Evolutionary conservation across 2,329 filamentous ascomycete genomes (phyloP).

Genomic region (Arthrobotrys megalospora): DNA sequence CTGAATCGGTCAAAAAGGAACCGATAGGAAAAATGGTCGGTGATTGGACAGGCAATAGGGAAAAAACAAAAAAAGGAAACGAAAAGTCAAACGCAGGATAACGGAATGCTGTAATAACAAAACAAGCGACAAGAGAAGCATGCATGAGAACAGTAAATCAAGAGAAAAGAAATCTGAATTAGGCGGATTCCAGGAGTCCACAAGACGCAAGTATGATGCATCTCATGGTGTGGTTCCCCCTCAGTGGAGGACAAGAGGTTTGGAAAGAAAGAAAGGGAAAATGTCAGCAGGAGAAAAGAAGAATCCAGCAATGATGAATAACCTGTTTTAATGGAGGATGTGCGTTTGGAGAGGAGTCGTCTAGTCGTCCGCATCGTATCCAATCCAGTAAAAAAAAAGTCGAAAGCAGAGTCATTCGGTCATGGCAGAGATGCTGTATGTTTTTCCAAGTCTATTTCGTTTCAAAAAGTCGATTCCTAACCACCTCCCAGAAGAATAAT

Average conservation of each 20-base stretch:
- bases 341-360: slow-evolving; percentile 45
- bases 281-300: slow-evolving; percentile 48
- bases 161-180: slow-evolving; percentile 48
- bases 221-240: slow-evolving; percentile 36
- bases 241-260: slow-evolving; percentile 32
- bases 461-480: slow-evolving; percentile 57
- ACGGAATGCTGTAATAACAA: slow-evolving; percentile 43
- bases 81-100: slow-evolving; percentile 41
- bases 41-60: slow-evolving; percentile 62
- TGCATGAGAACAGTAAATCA: slow-evolving; percentile 54
- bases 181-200: slow-evolving; percentile 27
- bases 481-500: slow-evolving; percentile 52
- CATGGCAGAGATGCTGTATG: slow-evolving; percentile 55
- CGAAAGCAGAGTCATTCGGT: slow-evolving; percentile 53
- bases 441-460: slow-evolving; percentile 53
- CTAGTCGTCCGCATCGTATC: slow-evolving; percentile 59
- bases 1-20: slow-evolving; percentile 48
- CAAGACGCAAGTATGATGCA: slow-evolving; percentile 44
- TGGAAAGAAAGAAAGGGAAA: slow-evolving; percentile 54
- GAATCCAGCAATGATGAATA: slow-evolving; percentile 59
- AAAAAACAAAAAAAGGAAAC: slow-evolving; percentile 45
- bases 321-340: slow-evolving; percentile 54
- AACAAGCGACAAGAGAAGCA: slow-evolving; percentile 51
- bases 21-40: slow-evolving; percentile 36
- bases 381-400: slow-evolving; percentile 55